These are phyloP conservation scores for Apiospora kogelbergensis DNA, from an alignment of 2,329 filamentous ascomycete species.

Conservation along the genomic window DNA sequence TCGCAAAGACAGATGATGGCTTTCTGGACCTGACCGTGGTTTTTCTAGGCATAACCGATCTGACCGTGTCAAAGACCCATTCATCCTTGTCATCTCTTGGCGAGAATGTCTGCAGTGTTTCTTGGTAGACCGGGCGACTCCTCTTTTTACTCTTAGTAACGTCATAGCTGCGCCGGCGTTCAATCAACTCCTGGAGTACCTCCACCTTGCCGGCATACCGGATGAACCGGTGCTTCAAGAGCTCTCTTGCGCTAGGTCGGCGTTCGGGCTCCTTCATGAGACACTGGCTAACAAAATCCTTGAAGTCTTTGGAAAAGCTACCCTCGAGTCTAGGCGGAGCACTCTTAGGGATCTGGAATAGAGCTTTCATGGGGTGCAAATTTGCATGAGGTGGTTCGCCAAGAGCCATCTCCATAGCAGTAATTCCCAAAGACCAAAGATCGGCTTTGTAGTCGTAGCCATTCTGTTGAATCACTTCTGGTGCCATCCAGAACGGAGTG, in stretches of 20 bases:
- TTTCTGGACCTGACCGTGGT: constrained; percentile 53
- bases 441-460: constrained; percentile 85
- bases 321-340: constrained; percentile 82
- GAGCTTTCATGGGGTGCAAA: constrained; percentile 89
- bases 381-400: constrained; percentile 86
- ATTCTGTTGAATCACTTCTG: constrained; percentile 88
- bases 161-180: constrained; percentile 80
- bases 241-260: constrained; percentile 80
- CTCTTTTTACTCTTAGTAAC: constrained; percentile 67
- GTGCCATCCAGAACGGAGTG: constrained; percentile 97
- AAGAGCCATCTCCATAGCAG: constrained; percentile 83
- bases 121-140: constrained; percentile 86
- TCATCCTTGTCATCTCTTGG: constrained; percentile 72
- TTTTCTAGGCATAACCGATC: constrained; percentile 64
- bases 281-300: constrained; percentile 88
- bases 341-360: constrained; percentile 89
- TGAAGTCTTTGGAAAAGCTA: constrained; percentile 85
- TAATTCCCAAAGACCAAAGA: constrained; percentile 91
- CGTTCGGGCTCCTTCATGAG: constrained; percentile 88
- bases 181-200: constrained; percentile 81
- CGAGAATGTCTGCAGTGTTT: constrained; percentile 76
- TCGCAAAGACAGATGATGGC: constrained; percentile 55
- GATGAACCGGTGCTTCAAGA: constrained; percentile 88
- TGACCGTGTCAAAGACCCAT: constrained; percentile 96
- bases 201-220: constrained; percentile 85